Conservation (phyloP, 768 basidiomycete species). For the Phylloporus rhodoxanthus region DNA sequence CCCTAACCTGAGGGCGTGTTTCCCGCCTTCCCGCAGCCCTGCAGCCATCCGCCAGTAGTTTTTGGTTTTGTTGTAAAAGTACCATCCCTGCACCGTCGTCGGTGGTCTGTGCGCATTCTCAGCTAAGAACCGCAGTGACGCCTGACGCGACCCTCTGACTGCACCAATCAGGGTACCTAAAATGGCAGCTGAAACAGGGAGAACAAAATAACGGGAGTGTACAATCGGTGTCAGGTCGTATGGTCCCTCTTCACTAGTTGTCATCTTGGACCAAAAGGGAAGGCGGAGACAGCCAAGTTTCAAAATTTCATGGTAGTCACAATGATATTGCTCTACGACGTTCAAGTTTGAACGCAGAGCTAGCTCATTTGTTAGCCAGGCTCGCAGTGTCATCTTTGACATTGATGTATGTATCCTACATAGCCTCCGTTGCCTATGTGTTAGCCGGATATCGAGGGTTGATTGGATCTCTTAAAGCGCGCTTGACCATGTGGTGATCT, state of each 20-base stretch:
- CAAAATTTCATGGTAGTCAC: too few species aligned
- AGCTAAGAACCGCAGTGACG: constrained; percentile 79
- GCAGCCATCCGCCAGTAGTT: constrained; percentile 80
- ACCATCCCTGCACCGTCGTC: constrained; percentile 85
- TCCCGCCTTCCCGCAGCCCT: constrained; percentile 61
- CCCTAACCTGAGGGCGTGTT: constrained; percentile 49
- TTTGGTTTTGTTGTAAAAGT: constrained; percentile 94
- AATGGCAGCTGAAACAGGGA: constrained; percentile 55
- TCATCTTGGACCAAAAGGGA: constrained; percentile 12
- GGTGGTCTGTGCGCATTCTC: constrained; percentile 89
- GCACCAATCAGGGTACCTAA: constrained; percentile 67
- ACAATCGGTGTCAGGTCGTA: constrained; percentile 30
- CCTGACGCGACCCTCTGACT: constrained; percentile 62
- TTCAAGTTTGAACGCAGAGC: too few species aligned
- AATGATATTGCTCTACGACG: too few species aligned
- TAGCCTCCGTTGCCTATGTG: too few species aligned
- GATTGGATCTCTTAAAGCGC: too few species aligned
- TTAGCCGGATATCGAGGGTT: too few species aligned
- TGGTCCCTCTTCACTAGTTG: constrained; percentile 8
- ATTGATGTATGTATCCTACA: too few species aligned
- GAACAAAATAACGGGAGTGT: constrained; percentile 48
- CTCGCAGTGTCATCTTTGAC: too few species aligned
- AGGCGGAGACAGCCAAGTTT: too few species aligned
- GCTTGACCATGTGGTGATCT: too few species aligned
- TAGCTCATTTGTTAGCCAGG: too few species aligned